Evolutionary conservation across 2,329 filamentous ascomycete species (phyloP), one percentile per base, ranked within the genome.

Genomic region (Sclerotinia glacialis): DNA sequence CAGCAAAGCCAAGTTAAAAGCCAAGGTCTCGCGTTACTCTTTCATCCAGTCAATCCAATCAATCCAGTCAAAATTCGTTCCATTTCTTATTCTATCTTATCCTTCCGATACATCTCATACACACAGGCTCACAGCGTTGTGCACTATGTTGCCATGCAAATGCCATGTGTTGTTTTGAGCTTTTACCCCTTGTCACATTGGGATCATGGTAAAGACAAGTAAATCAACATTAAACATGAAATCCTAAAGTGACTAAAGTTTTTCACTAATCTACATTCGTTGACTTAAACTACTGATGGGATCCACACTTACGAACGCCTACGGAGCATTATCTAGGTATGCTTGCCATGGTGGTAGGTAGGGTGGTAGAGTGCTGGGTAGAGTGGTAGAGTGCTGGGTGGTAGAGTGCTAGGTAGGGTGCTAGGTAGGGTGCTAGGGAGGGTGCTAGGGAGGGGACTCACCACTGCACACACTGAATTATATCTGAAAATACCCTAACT

Each of bases 121-220:
- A 40, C 2, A 18, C 26, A 16, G 31, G n/a, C n/a, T n/a, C n/a
- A n/a, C 28, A 37, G 28, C 31, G 8, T n/a, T 8, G 23, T 31
- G 55, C 55, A 40, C 55, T 31, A 40, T 26, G 12, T 7, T n/a
- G 40, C 55, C 40, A 31, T 46, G 55, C 26, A 42, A 14, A 59
- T 59, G 55, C 55, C 55, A 59, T 59, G 55, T 59, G 55, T 53
- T 53, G 21, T 53, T 5, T 53, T 58, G 55, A 31, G 23, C 40
- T 21, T n/a, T 11, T 21, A 18, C 18, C 55, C 55, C 40, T 46
- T 7, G 40, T 31, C 26, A 31, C 26, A 5, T 31, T 21, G n/a
- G n/a, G n/a, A n/a, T n/a, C n/a, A n/a, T n/a, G n/a, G n/a, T n/a
- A n/a, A n/a, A n/a, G n/a, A n/a, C n/a, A n/a, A n/a, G n/a, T n/a